phyloP scores from a whole-genome alignment of 768 basidiomycete genomes.

The Tubosaeta sp. region DNA sequence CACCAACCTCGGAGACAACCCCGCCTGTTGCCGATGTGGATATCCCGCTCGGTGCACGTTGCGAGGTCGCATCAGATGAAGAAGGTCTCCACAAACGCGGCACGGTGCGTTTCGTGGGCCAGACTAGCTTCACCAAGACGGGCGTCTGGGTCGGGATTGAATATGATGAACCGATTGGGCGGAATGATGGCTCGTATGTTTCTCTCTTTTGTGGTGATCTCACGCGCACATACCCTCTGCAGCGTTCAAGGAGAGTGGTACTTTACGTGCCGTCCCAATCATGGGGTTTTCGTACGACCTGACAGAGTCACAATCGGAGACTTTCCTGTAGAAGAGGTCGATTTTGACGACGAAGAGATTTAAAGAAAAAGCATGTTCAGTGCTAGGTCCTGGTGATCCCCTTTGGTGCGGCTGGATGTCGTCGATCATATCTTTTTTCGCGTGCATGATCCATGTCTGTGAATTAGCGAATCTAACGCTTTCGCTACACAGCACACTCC shows the following conservation, averaged over 20 bases:
- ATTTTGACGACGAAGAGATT: conserved; percentile 76
- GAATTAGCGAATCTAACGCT: too few species aligned
- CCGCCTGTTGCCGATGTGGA: conserved; percentile 32
- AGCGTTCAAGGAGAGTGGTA: conserved; percentile 86
- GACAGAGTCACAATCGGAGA: conserved; percentile 82
- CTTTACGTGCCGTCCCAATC: conserved; percentile 71
- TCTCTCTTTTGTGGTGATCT: neutral
- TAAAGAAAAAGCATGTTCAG: conserved; percentile 21
- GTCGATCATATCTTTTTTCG: too few species aligned
- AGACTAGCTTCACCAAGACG: conserved; percentile 63
- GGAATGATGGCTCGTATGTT: conserved; percentile 91
- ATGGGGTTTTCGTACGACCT: conserved; percentile 83
- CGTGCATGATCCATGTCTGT: too few species aligned
- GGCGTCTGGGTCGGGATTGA: conserved; percentile 89
- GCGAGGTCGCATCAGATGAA: conserved; percentile 73
- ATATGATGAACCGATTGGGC: conserved; percentile 93
- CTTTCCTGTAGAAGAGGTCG: conserved; percentile 78
- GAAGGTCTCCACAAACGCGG: conserved; percentile 75
- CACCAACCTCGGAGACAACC: conserved; percentile 42
- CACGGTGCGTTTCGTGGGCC: conserved; percentile 79
- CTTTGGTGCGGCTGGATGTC: neutral
- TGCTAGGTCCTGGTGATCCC: neutral
- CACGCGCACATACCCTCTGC: neutral
- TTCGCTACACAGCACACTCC: too few species aligned
- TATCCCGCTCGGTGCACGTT: conserved; percentile 69